Evolutionary conservation across 306 rosid species (phyloP), one percentile per base, ranked within the genome.

Genomic region (Inga oerstediana): DNA sequence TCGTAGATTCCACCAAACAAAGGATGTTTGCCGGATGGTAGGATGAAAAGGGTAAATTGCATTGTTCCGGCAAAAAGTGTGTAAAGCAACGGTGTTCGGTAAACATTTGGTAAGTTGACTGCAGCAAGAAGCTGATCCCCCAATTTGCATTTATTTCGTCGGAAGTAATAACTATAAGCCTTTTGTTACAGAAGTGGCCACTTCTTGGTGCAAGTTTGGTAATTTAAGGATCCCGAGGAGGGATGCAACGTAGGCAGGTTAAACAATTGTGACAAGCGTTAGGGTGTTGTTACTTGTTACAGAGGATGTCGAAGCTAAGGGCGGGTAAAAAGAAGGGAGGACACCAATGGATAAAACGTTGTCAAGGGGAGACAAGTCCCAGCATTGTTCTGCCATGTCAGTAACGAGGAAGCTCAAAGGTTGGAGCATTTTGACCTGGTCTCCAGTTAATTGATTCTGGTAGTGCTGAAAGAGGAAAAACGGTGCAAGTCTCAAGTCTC

Each of bases 1-100:
- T 39, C 11, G 37, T 67, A 56, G 82, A 84, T 82, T 84, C 88
- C 80, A 41, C 76, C 20, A 37, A 79, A 70, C 90, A 84, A 87
- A 70, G 62, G 79, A 79, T 82, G 81, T 79, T 71, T 84, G 88
- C 59, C 72, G 62, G 73, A 49, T 78, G 51, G 61, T 84, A 83
- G 67, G 78, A 30, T 79, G 20, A 68, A 70, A 54, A 51, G 49
- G 43, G 51, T 70, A 39, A 58, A 78, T 72, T 75, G 66, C 35
- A 10, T 41, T 75, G 72, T 79, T 58, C 61, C 74, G 0, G 20
- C 70, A 78, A 73, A 78, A n/a, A 78, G 48, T 74, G 77, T 74
- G 59, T 71, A 54, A 65, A 43, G 30, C 76, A 75, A 81, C 8
- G 37, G 13, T 10, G 48, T 48, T 75, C 58, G 11, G 66, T 68